Base-by-base conservation (phyloP, 768 basidiomycete genomes). In the Clitopilus passeckerianus region DNA sequence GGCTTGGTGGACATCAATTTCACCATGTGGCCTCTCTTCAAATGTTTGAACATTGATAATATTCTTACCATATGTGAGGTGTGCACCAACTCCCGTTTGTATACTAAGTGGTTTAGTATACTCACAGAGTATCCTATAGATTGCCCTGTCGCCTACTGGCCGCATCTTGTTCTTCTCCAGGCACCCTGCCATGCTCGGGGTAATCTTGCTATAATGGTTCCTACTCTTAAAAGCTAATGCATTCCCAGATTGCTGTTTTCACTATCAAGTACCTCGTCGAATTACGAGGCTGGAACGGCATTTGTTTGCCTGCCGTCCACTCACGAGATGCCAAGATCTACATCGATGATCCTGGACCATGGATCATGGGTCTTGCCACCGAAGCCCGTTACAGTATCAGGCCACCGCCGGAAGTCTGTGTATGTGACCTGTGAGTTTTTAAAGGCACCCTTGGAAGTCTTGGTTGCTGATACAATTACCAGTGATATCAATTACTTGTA, bases 1-100 rank as follows among this genome's bases (percentile, higher is more conserved):
- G 94, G 94, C 0, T 77, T 96, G 53, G 91, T 95, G 34, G 93
- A 95, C 64, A 91, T 94, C 68, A 95, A 96, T 72, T 95, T 95
- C 68, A 94, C 93, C 37, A 91, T 97, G 85, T 98, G 94, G 93
- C 95, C 95, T 1, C 69, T 98, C 54, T 97, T 98, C 80, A 90
- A 94, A 70, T 90, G 89, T 60, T 73, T 98, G 60, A 94, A 93
- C 66, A 85, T 96, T 58, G 95, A 97, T 70, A 95, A 96, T 65
- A 90, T 98, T 61, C 75, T 98, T 61, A 94, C 92, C 6, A 88
- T 93, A 59, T 93, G 93, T 68, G 95, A 98, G 81, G 91, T 90
- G 7, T 30, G 65, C 4, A 71, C 60, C 34, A 15, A 22, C 27
- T 14, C 37, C 30, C 15, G 16, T 34, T 34, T 53, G 10, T 33